A percentile compares a stretch with the other conserved stretches of the same genome.
Evolutionary conservation across 2,329 filamentous ascomycete species (phyloP).

Genomic region (Bisporella sp.): DNA sequence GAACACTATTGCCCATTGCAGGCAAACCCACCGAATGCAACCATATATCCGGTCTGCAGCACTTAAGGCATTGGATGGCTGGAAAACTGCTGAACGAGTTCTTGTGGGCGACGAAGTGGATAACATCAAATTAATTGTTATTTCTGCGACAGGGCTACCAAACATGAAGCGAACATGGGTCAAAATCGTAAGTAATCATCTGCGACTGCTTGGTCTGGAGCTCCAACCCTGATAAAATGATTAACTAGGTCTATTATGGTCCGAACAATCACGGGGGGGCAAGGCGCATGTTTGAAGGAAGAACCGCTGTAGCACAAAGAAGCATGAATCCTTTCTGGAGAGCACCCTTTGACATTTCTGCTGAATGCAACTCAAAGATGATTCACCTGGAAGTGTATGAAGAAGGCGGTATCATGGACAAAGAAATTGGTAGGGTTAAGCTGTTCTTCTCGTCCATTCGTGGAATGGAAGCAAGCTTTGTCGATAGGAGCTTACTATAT

Average conservation of each 20-base stretch:
- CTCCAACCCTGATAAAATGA: no score
- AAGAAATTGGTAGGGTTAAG: slow-evolving; percentile 4
- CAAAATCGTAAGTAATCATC: background rate
- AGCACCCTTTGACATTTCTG: slow-evolving; percentile 7
- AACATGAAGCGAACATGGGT: slow-evolving; percentile 11
- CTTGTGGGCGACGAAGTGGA: slow-evolving; percentile 7
- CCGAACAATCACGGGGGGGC: slow-evolving; percentile 2
- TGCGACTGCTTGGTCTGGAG: no score
- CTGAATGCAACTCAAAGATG: slow-evolving; percentile 4
- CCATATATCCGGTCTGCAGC: slow-evolving; percentile 7
- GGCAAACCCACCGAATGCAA: slow-evolving; percentile 9
- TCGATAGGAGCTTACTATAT: slow-evolving; percentile 13
- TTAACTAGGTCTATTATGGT: slow-evolving; percentile 3
- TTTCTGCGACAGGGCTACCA: slow-evolving; percentile 10
- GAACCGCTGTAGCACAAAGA: slow-evolving; percentile 9
- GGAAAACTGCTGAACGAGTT: slow-evolving; percentile 10
- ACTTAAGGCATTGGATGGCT: slow-evolving; percentile 9
- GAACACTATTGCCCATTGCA: slow-evolving; percentile 5
- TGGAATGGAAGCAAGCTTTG: slow-evolving; percentile 15
- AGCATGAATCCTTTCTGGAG: slow-evolving; percentile 15
- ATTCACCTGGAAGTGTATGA: slow-evolving; percentile 15
- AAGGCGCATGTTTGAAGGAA: slow-evolving; percentile 8
- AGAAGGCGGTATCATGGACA: slow-evolving; percentile 10
- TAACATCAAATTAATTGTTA: slow-evolving; percentile 10
- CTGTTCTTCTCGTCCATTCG: slow-evolving; percentile 9